phyloP scores from a whole-genome alignment of 495 filamentous ascomycete genomes.

The Lentithecium fluviatile region DNA sequence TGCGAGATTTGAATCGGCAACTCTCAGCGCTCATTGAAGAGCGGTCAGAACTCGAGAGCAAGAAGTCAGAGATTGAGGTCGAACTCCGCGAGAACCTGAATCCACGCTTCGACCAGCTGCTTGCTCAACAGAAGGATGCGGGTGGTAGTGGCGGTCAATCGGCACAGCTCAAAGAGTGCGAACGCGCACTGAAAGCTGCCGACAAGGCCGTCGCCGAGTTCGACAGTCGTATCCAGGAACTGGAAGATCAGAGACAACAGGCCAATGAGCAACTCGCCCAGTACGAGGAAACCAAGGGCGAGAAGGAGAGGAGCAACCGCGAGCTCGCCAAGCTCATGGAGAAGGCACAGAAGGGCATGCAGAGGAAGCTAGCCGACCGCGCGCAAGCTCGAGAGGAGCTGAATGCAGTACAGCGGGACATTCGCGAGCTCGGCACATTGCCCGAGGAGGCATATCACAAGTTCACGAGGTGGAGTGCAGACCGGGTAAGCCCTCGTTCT shows the following conservation, averaged over 20 bases:
- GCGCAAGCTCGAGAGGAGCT: conserved; percentile 72
- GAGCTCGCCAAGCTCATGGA: conserved; percentile 79
- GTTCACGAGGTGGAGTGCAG: conserved; percentile 75
- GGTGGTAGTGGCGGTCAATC: conserved; percentile 55
- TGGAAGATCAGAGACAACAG: conserved; percentile 66
- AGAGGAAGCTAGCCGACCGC: conserved; percentile 85
- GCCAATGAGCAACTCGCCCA: conserved; percentile 59
- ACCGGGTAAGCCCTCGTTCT: conserved; percentile 53
- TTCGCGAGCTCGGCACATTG: conserved; percentile 87
- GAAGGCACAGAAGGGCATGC: conserved; percentile 84
- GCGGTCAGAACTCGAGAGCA: conserved; percentile 74
- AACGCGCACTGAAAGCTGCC: conserved; percentile 77
- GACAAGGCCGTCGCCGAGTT: conserved; percentile 57
- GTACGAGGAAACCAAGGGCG: conserved; percentile 61
- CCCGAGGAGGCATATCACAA: conserved; percentile 93
- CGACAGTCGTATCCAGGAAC: conserved; percentile 19
- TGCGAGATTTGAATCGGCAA: conserved; percentile 70
- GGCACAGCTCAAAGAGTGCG: conserved; percentile 66
- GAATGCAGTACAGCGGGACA: conserved; percentile 77
- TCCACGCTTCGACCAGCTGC: conserved; percentile 82
- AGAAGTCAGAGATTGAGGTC: conserved; percentile 77
- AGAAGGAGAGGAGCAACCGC: conserved; percentile 67
- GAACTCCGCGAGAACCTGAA: conserved; percentile 83
- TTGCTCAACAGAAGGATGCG: conserved; percentile 69
- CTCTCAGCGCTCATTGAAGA: conserved; percentile 70